Evolutionary conservation across 2,329 filamentous ascomycete species (phyloP), one percentile per base, ranked within the genome.

Genomic region (Periconia sp.): DNA sequence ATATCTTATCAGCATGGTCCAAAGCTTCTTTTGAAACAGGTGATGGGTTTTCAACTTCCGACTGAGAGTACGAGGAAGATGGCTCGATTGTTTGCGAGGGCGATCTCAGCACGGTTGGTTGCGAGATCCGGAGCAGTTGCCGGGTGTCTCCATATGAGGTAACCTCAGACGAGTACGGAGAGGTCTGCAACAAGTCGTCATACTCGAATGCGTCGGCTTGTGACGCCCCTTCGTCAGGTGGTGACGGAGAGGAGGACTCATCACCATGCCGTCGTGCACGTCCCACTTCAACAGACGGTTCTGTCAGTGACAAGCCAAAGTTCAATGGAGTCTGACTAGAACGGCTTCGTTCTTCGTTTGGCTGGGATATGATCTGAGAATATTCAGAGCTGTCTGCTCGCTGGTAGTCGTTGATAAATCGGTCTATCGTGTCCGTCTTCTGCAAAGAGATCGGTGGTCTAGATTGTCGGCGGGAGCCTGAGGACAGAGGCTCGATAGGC

Each of bases 71-170:
- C 1, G 64, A 69, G 2, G 63, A 72, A 6, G 66, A 71, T 2
- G 61, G 56, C 35, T 62, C 57, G 1, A 63, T 48, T 18, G n/a
- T 35, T 15, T 41, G 17, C 27, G 37, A 19, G 8, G 30, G 20
- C 11, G 50, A 47, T n/a, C 30, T 43, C 15, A 20, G 17, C 11
- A 54, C 8, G 23, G 23, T 53, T 3, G 58, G 54, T 15, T 57
- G 59, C 15, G 64, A 60, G 11, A 70, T 52, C 23, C 60, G 61
- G 5, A 74, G 55, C 6, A 74, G 58, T 15, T 70, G 58, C 2
- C 61, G 67, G 17, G 71, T 74, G 47, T 73, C 69, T 27, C 69
- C 72, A 48, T 74, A 74, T 6, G 72, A 74, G 23, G 69, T 69
- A 31, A 31, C 52, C 9, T 61, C 54, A 0, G 69, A 68, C 40